phyloP scores from a whole-genome alignment of 345 rosid genomes.

The Brassica nigra region DNA sequence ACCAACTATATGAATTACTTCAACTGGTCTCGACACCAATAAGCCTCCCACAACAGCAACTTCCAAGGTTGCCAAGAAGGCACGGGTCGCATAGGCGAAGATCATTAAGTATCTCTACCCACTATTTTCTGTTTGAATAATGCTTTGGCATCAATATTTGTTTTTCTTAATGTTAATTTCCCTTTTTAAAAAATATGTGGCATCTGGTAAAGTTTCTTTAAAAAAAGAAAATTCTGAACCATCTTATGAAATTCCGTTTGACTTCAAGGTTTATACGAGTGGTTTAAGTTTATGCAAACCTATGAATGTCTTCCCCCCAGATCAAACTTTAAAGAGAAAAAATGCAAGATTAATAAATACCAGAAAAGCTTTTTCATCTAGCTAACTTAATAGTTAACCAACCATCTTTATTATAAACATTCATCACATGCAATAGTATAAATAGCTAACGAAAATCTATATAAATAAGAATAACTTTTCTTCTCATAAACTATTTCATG shows the following conservation, averaged over 20 bases:
- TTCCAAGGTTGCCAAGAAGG: not conserved
- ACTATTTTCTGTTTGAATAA: not conserved
- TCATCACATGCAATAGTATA: too few relatives aligned
- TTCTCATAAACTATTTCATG: too few relatives aligned
- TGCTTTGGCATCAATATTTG: not conserved
- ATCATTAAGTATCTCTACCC: not conserved
- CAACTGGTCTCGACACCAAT: not conserved
- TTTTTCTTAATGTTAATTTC: too few relatives aligned
- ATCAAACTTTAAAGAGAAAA: not conserved
- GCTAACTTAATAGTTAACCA: too few relatives aligned
- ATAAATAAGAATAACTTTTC: too few relatives aligned
- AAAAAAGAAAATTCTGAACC: not conserved
- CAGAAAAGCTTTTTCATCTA: too few relatives aligned
- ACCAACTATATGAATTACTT: not conserved
- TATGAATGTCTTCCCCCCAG: not conserved
- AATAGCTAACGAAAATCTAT: too few relatives aligned
- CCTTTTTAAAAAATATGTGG: not conserved
- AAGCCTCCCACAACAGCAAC: not conserved
- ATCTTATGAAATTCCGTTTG: not conserved
- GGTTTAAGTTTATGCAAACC: not conserved
- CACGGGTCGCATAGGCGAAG: not conserved
- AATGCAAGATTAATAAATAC: not conserved
- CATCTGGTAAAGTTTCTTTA: not conserved
- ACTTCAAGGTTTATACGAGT: not conserved
- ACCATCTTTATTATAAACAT: too few relatives aligned